Evolutionary conservation across 2,329 filamentous ascomycete genomes (phyloP), one percentile per base, ranked within the genome.

Genomic region (Didymella pinodella): DNA sequence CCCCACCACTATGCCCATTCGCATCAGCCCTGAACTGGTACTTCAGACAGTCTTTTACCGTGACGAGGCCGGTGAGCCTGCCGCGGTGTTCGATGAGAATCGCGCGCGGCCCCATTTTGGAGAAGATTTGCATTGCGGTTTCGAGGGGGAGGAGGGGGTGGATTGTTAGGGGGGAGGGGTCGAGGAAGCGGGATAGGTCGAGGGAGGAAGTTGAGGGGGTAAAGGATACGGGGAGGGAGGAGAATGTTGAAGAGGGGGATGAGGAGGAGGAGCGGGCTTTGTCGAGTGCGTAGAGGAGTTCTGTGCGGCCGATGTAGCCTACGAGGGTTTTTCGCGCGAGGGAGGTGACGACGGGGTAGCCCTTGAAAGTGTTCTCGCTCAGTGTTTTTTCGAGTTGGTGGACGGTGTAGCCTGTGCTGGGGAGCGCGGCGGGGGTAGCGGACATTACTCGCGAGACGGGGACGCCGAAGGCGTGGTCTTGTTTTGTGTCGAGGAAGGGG

Each of bases 61-160:
- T 99, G 0, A 99, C 91, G 0, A 99, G 83, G 0, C 95, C 95
- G 0, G 86, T 86, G 2, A 99, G 84, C 48, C 87, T 86, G 14
- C 95, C 95, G 58, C 91, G 90, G 73, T 97, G 90, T 76, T 99
- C 95, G 38, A 97, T 90, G 3, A 99, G 84, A 48, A 99, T 94
- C 6, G 97, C 93, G 1, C 95, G 87, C 0, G 94, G 95, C 0
- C 95, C 95, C 75, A 99, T 96, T 80, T 98, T 99, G 76, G 94
- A 94, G 82, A 99, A 99, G 11, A 99, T 84, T 73, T 99, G 95
- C 93, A 99, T 97, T 31, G 96, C 94, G 0, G 95, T 99, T 78
- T 99, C 95, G 0, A 99, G 86, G 0, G 94, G 91, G 0, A 98
- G 86, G 1, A 92, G 88, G 0, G 95, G 95, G 72, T 99, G 95